Conservation (phyloP, 805 yeast species). For the Yarrowia keelungensis region DNA sequence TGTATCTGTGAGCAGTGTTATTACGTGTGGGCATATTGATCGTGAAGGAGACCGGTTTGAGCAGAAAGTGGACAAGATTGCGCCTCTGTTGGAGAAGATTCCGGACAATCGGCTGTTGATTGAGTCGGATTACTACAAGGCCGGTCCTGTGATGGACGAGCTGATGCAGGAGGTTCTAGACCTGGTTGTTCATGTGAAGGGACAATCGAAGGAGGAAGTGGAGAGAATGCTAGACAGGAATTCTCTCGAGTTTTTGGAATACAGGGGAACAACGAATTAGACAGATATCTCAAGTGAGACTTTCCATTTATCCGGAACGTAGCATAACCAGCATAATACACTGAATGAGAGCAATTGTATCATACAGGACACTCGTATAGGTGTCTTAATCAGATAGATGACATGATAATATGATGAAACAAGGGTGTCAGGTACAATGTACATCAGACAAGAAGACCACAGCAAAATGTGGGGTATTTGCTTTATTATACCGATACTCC, state of each 20-base stretch:
- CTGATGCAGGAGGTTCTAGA: conserved; percentile 39
- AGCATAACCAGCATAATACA: too few relatives aligned
- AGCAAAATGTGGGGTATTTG: too few relatives aligned
- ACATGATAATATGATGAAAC: too few relatives aligned
- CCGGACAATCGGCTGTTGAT: conserved; percentile 54
- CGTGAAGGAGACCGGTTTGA: conserved; percentile 40
- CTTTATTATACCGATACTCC: too few relatives aligned
- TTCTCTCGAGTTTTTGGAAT: conserved; percentile 9
- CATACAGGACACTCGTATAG: too few relatives aligned
- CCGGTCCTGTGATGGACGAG: conserved; percentile 47
- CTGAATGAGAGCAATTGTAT: too few relatives aligned
- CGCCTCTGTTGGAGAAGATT: conserved; percentile 46
- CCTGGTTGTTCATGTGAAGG: conserved; percentile 5
- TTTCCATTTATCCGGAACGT: too few relatives aligned
- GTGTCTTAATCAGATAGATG: too few relatives aligned
- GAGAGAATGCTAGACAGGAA: not conserved
- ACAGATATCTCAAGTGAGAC: too few relatives aligned
- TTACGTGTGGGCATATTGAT: conserved; percentile 48
- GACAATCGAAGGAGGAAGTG: conserved; percentile 1
- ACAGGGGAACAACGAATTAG: not conserved
- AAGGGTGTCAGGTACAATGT: too few relatives aligned
- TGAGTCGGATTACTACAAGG: conserved; percentile 60
- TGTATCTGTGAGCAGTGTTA: conserved; percentile 60
- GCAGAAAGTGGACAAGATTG: conserved; percentile 23
- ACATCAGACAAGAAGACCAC: too few relatives aligned